A percentile compares a stretch with the other conserved stretches of the same genome.
Evolutionary conservation across 805 yeast genomes (phyloP).

Genomic region (Yamadazyma sp.): DNA sequence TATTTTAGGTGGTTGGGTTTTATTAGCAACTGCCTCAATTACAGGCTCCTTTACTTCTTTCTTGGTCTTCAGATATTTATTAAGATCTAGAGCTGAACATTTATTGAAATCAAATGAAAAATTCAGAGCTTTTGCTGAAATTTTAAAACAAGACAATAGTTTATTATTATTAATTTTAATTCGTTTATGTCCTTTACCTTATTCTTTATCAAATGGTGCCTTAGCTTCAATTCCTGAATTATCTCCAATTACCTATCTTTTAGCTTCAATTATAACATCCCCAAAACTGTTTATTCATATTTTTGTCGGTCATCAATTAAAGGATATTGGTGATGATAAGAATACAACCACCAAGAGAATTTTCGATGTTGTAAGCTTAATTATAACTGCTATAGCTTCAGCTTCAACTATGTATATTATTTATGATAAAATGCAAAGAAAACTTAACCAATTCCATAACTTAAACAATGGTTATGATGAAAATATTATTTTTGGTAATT

Average conservation of each 20-base stretch:
- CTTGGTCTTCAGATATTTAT: constrained; percentile 56
- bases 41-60: constrained; percentile 78
- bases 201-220: constrained; percentile 89
- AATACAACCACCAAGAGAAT: constrained; percentile 49
- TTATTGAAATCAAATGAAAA: constrained; percentile 60
- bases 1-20: constrained; percentile 72
- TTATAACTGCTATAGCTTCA: constrained; percentile 54
- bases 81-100: constrained; percentile 55
- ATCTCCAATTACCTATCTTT: constrained; percentile 53
- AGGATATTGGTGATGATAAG: constrained; percentile 57
- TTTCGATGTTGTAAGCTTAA: constrained; percentile 61
- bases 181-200: constrained; percentile 89
- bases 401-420: constrained; percentile 62
- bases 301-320: constrained; percentile 74
- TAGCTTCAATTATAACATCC: constrained; percentile 72
- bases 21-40: constrained; percentile 66
- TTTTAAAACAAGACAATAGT: constrained; percentile 59
- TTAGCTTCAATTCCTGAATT: constrained; percentile 84
- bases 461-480: constrained; percentile 19
- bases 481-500: constrained; percentile 37
- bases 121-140: constrained; percentile 71
- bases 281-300: constrained; percentile 79
- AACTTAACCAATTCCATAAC: constrained; percentile 26
- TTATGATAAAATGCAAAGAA: constrained; percentile 51
- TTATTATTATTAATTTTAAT: constrained; percentile 67